phyloP scores from a whole-genome alignment of 1,284 basidiomycete genomes.

The Pisolithus thermaeus region DNA sequence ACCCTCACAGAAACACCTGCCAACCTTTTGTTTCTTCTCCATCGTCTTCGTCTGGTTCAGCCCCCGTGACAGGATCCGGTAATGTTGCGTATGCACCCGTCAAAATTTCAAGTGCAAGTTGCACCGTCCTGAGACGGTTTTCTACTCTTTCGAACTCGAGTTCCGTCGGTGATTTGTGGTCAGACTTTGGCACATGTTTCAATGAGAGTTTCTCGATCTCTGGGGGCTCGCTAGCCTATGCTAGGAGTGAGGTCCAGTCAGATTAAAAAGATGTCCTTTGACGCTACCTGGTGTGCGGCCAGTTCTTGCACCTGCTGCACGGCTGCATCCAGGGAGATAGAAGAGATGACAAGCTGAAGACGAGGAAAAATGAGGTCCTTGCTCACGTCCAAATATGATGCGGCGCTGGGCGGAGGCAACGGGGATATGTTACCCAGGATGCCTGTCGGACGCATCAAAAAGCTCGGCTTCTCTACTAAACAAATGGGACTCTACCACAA shows the following conservation, averaged over 20 bases:
- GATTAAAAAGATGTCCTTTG: background rate
- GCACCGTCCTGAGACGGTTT: slow-evolving; percentile 63
- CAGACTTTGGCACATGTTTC: slow-evolving; percentile 58
- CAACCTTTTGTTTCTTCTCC: slow-evolving; percentile 34
- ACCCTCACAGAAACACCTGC: background rate
- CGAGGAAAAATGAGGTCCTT: slow-evolving; percentile 71
- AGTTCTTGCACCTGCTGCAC: slow-evolving; percentile 51
- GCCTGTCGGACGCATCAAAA: slow-evolving; percentile 37
- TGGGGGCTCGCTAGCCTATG: slow-evolving; percentile 41
- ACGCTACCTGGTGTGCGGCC: slow-evolving; percentile 47
- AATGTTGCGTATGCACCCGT: slow-evolving; percentile 85
- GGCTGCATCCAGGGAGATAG: slow-evolving; percentile 53
- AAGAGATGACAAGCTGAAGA: slow-evolving; percentile 61
- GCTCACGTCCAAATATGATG: slow-evolving; percentile 62
- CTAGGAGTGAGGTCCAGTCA: slow-evolving; percentile 1
- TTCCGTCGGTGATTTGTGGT: slow-evolving; percentile 68
- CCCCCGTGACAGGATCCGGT: slow-evolving; percentile 57
- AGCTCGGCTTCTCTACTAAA: background rate
- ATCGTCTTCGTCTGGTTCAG: slow-evolving; percentile 29
- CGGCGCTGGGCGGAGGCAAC: slow-evolving; percentile 58
- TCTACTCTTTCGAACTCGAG: slow-evolving; percentile 73
- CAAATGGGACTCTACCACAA: slow-evolving; percentile 47
- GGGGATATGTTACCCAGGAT: slow-evolving; percentile 74
- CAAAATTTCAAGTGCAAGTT: slow-evolving; percentile 79
- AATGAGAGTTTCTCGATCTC: slow-evolving; percentile 52